Conservation (phyloP, 202 grass and related monocot species). For the Setaria italica region DNA sequence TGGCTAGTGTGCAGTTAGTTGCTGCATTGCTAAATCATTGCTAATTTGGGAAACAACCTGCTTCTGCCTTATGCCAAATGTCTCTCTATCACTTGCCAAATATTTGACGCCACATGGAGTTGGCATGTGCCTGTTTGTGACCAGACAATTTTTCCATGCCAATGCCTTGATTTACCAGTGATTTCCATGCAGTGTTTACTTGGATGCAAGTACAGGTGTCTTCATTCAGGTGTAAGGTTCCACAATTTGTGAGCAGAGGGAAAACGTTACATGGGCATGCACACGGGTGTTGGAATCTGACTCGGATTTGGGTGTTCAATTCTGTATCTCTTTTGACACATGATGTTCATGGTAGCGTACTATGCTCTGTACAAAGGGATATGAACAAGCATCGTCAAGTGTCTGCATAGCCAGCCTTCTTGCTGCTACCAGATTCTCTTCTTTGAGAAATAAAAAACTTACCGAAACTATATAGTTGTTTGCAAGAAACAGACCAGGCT, state of each 20-base stretch:
- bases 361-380: neutral
- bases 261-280: neutral
- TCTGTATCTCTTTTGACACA: neutral
- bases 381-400: neutral
- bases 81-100: neutral
- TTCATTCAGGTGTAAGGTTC: neutral
- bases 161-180: neutral
- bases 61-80: neutral
- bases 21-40: neutral
- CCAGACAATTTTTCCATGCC: neutral
- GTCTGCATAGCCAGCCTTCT: neutral
- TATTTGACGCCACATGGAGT: neutral
- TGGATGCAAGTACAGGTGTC: neutral
- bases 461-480: neutral
- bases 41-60: neutral
- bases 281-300: neutral
- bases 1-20: neutral
- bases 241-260: neutral
- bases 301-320: neutral
- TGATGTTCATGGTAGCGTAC: neutral
- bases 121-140: neutral
- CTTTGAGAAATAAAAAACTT: neutral
- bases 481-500: neutral
- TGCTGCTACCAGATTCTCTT: neutral
- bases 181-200: neutral